phyloP scores from a whole-genome alignment of 2,329 filamentous ascomycete genomes.

The Ceratocystis diversiconidia region DNA sequence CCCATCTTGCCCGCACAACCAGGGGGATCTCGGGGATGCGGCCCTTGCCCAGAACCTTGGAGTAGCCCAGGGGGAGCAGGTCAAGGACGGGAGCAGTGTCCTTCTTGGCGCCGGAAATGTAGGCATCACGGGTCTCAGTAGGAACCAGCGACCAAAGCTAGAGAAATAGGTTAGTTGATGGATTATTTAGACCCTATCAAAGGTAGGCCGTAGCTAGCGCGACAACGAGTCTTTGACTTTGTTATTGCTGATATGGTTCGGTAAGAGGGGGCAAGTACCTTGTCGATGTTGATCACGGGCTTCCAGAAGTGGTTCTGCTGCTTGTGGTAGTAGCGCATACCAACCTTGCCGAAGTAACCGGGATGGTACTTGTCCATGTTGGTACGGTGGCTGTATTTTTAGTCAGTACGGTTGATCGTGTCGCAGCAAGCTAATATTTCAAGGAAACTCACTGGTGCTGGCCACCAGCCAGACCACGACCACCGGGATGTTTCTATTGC shows the following conservation, averaged over 20 bases:
- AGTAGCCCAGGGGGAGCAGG: slow-evolving; percentile 92
- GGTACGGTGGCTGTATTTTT: slow-evolving; percentile 17
- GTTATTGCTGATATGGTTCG: background rate
- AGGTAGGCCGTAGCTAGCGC: background rate
- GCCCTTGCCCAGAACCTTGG: slow-evolving; percentile 98
- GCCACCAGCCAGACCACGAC: slow-evolving; percentile 88
- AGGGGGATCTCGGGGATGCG: slow-evolving; percentile 83
- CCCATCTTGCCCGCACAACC: slow-evolving; percentile 88
- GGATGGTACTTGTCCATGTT: slow-evolving; percentile 60
- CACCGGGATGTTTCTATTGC: slow-evolving; percentile 57
- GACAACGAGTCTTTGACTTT: background rate
- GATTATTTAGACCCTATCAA: background rate
- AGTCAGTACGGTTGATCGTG: slow-evolving; percentile 9
- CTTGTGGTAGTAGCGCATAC: slow-evolving; percentile 96
- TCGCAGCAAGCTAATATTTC: background rate
- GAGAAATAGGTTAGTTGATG: slow-evolving; percentile 23
- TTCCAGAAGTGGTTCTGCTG: slow-evolving; percentile 95
- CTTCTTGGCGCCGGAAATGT: slow-evolving; percentile 64
- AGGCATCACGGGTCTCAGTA: slow-evolving; percentile 80
- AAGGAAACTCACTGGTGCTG: slow-evolving; percentile 56
- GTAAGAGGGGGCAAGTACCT: slow-evolving; percentile 42
- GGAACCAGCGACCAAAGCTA: slow-evolving; percentile 94
- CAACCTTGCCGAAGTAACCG: slow-evolving; percentile 98
- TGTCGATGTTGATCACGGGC: slow-evolving; percentile 96
- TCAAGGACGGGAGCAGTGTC: slow-evolving; percentile 96